Evolutionary conservation across 2,329 filamentous ascomycete species (phyloP).

Genomic region (Monilinia polystroma): DNA sequence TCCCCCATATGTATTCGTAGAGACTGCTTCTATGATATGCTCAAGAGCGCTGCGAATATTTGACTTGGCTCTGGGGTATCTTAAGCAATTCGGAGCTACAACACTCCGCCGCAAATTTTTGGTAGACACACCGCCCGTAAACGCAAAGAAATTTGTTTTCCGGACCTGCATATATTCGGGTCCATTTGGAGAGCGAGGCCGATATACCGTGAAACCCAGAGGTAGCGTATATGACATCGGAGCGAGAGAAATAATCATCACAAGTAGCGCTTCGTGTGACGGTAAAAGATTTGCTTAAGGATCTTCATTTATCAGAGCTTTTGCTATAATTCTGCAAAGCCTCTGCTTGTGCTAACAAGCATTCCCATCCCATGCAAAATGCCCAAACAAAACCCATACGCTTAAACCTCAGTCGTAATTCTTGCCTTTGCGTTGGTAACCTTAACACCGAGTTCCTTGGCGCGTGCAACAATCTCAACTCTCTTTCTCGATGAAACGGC

Average conservation of each 20-base stretch:
- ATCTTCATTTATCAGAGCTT: constrained; percentile 41
- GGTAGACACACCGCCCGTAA: constrained; percentile 3
- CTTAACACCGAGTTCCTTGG: constrained; percentile 98
- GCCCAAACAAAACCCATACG: constrained; percentile 38
- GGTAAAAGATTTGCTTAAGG: constrained; percentile 27
- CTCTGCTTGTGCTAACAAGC: constrained; percentile 39
- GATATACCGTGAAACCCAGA: constrained; percentile 6
- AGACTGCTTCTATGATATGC: not conserved
- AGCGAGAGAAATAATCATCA: constrained; percentile 18
- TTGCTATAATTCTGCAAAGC: constrained; percentile 38
- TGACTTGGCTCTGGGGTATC: not conserved
- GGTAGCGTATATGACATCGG: not conserved
- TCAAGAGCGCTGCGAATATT: not conserved
- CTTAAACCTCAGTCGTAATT: constrained; percentile 88
- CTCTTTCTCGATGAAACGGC: constrained; percentile 98
- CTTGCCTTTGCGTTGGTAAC: constrained; percentile 99
- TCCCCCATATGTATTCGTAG: constrained; percentile 2
- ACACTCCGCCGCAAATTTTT: not conserved
- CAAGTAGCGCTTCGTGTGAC: constrained; percentile 17
- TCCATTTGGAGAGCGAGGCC: constrained; percentile 4
- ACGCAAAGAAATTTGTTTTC: not conserved
- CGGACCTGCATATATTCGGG: not conserved
- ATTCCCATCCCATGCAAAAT: constrained; percentile 40
- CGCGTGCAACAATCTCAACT: constrained; percentile 94
- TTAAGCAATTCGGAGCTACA: not conserved